Base-by-base conservation (phyloP, 1,284 basidiomycete species). In the Coniferiporia weirii region DNA sequence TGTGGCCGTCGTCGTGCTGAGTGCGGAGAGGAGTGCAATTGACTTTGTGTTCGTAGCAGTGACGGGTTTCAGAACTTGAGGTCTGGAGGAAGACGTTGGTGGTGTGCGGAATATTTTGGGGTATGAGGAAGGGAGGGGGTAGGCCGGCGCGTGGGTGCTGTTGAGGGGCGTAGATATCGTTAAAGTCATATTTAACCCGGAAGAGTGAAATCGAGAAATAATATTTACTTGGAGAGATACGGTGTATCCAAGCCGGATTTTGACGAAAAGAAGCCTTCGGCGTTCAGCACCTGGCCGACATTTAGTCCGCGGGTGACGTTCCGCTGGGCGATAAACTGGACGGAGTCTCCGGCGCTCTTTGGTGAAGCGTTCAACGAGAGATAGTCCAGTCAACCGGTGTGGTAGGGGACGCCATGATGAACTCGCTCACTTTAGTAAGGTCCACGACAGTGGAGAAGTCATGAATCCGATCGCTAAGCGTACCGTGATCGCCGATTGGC, bases 231-330 rank as follows among this genome's bases (percentile, higher is more conserved):
- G 48, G 67, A 68, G 51, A 76, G 63, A 38, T 73, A 69, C 6
- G 74, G 69, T 35, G 68, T 67, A 22, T 68, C 66, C 27, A 75
- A 63, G 51, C 67, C 64, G 53, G 68, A 64, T 4, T 62, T 57
- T 35, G 64, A 58, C 13, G 56, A 63, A 54, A 66, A 67, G 76
- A 75, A 77, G n/a, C 66, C 66, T 32, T 77, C 68, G 61, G 79
- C 79, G 2, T 66, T 64, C 12, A 64, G 59, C 19, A 75, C 64
- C n/a, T 73, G 70, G 9, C 70, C 57, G 17, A 67, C 56, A 2
- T 76, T 73, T 61, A 87, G 75, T 1, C 85, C 86, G 63, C 86
- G 76, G 12, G 80, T 77, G 52, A 87, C 78, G 57, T 84, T 79
- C 53, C 77, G 66, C 34, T 79, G 74, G 43, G 78, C 69, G 15